Conservation (phyloP, 176 grass and related monocot genomes). For the Saccharum spontaneum region DNA sequence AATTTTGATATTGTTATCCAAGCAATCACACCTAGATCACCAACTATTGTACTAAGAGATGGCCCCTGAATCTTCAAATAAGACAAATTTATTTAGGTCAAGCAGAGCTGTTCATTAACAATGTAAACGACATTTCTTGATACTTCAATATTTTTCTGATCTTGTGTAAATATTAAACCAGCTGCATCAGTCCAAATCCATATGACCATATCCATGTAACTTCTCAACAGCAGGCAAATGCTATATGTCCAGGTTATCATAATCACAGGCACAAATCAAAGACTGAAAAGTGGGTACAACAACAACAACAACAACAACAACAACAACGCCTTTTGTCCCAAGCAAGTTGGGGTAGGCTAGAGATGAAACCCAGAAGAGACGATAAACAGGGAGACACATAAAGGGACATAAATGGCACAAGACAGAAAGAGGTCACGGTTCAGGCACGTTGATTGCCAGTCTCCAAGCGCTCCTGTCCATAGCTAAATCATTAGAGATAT, state of each 20-base stretch:
- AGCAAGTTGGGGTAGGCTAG: no score
- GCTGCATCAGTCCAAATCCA: not conserved
- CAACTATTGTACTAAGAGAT: not conserved
- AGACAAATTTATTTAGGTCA: constrained; percentile 3
- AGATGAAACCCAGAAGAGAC: no score
- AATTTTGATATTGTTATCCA: not conserved
- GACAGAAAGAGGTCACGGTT: no score
- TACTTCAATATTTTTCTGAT: not conserved
- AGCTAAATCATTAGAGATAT: no score
- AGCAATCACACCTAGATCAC: not conserved
- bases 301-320: no score
- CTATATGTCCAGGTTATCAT: not conserved
- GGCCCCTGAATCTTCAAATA: not conserved
- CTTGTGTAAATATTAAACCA: not conserved
- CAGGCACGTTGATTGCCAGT: no score
- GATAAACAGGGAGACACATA: no score
- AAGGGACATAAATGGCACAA: no score
- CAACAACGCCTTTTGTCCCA: no score
- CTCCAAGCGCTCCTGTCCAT: no score
- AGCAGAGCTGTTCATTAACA: not conserved
- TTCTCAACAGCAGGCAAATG: not conserved
- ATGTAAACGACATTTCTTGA: not conserved
- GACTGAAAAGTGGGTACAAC: not conserved
- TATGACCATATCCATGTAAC: not conserved
- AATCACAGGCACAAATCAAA: not conserved